Base-by-base conservation (phyloP, 1,284 basidiomycete genomes). In the Naganishia sp. region DNA sequence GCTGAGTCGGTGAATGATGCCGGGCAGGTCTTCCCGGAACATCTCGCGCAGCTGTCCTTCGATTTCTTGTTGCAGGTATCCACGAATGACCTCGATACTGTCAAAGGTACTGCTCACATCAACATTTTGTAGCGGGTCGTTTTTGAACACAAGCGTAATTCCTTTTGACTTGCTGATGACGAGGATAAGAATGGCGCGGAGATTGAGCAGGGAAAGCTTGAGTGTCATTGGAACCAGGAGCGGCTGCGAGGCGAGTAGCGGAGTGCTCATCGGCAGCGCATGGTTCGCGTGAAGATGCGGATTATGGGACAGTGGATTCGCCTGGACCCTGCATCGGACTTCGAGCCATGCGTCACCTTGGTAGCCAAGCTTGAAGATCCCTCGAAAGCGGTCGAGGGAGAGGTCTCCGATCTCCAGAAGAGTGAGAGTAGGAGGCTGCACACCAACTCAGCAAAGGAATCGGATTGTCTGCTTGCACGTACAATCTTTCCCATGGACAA, bases 81-180 rank as follows among this genome's bases (percentile, higher is more conserved):
- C 94, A 75, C 97, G 92, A 65, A 99, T 97, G 69, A 97, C 94
- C 57, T 92, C 93, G 69, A 99, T 95, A 18, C 91, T 94, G 80
- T 99, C 96, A 75, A 99, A 99, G 0, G 95, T 98, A 75, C 90
- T 92, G 77, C 90, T 92, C 74, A 99, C 98, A 75, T 98, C 91
- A 64, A 99, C 93, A 73, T 94, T 93, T 80, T 99, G 94, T 23
- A 99, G 85, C 0, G 96, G 96, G 79, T 99, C 96, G 65, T 97
- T 99, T 82, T 99, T 99, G 87, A 99, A 99, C 28, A 99, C 96
- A 54, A 99, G 86, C 0, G 96, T 99, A 77, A 99, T 97, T 56
- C 96, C 96, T 75, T 98, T 98, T 77, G 90, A 90, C 71, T 92
- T 92, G 31, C 94, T 97, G 63, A 99, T 92, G 73, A 99, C 94